Base-by-base conservation (phyloP, 2,329 filamentous ascomycete genomes). In the Hymenoscyphus fraxineus region DNA sequence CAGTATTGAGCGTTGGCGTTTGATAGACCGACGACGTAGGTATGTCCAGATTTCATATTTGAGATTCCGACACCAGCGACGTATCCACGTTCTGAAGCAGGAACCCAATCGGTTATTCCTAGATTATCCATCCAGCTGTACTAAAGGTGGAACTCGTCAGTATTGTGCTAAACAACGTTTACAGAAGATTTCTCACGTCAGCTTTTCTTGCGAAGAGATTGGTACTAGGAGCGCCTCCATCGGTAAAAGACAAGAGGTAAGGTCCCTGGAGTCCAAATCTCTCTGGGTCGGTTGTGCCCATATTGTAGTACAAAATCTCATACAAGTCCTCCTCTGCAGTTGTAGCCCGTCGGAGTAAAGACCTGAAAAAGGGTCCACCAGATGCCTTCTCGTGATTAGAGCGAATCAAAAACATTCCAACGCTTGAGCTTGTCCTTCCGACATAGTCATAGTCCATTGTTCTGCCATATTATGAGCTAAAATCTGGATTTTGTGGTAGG, bases 1-100 rank as follows among this genome's bases (percentile, higher is more conserved):
- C 87, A 90, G 78, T 89, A 90, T 72, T 90, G 88, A 0, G 85
- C 84, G 6, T 78, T 78, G 39, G 74, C 73, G 74, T 89, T 89
- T 75, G 83, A 85, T 19, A 66, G 61, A 16, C 55, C 65, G 12
- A 59, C 65, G 35, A 63, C 60, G 31, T 66, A 66, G 9, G 65
- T 66, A 56, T 62, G 62, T 6, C 32, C 59, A n/a, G 62, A 59
- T 31, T 66, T 66, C 65, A 64, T 64, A 57, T 62, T 64, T 31
- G 63, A 60, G 32, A 66, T 62, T 1, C 65, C 65, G 31, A 66
- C 65, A n/a, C 65, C 65, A 32, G n/a, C 39, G 6, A 66, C 62
- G 40, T n/a, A 15, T 6, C 65, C 65, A 32, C 65, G 65, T 15
- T 16, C 59, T 19, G 65, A 59, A 39, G 12, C 40, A 6, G 65